Conservation (phyloP, 768 basidiomycete species). For the Suillus luteus region DNA sequence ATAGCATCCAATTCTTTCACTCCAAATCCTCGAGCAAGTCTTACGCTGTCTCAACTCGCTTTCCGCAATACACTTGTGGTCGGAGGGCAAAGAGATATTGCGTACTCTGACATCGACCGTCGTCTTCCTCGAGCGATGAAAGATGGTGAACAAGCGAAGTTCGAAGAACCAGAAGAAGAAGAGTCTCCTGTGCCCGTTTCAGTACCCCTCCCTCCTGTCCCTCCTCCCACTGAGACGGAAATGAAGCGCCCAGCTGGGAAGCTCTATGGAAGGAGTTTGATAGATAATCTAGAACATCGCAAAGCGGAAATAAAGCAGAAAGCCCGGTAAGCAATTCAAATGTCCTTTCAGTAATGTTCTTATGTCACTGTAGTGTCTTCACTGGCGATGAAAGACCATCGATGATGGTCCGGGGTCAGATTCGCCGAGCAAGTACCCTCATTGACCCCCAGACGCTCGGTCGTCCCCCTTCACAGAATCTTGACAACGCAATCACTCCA, state of each 20-base stretch:
- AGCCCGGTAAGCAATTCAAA: slow-evolving; percentile 61
- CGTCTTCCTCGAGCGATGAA: slow-evolving; percentile 69
- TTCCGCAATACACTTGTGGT: slow-evolving; percentile 81
- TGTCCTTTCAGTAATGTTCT: slow-evolving; percentile 3
- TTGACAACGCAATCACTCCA: slow-evolving; percentile 43
- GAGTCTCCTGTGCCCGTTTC: slow-evolving; percentile 36
- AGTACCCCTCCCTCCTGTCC: slow-evolving; percentile 32
- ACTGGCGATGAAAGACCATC: slow-evolving; percentile 86
- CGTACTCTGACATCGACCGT: slow-evolving; percentile 60
- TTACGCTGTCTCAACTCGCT: slow-evolving; percentile 79
- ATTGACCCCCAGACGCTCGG: slow-evolving; percentile 71
- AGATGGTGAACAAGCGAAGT: slow-evolving; percentile 77
- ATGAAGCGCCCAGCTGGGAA: slow-evolving; percentile 69
- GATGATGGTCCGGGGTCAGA: slow-evolving; percentile 81
- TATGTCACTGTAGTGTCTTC: slow-evolving; percentile 62
- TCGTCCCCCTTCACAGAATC: slow-evolving; percentile 48
- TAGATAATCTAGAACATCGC: slow-evolving; percentile 84
- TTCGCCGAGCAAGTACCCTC: slow-evolving; percentile 61
- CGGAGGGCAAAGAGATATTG: slow-evolving; percentile 63
- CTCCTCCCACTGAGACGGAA: slow-evolving; percentile 35
- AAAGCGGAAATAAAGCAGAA: slow-evolving; percentile 83
- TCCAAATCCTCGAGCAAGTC: slow-evolving; percentile 72
- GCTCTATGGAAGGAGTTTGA: slow-evolving; percentile 84
- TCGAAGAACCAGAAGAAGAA: slow-evolving; percentile 42
- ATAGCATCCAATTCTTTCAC: slow-evolving; percentile 67